These are phyloP conservation scores for Macrolepiota albuminosa DNA, from an alignment of 768 basidiomycete genomes.

Conservation along the genomic window DNA sequence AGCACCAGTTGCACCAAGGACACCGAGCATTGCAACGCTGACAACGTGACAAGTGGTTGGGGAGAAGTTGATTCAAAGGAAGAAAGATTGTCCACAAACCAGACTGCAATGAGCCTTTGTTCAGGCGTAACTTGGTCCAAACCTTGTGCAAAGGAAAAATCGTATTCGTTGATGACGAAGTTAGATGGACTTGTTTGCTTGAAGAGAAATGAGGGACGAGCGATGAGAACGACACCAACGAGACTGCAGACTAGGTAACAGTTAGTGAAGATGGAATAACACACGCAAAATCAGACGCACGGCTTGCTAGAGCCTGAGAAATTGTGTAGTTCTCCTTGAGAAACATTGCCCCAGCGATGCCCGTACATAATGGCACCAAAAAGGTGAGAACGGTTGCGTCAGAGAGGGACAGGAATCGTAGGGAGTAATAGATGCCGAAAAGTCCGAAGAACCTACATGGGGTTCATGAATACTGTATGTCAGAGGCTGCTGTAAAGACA, in stretches of 20 bases:
- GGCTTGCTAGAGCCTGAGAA: slow-evolving; percentile 48
- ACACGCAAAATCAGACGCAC: slow-evolving; percentile 22
- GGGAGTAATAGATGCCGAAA: slow-evolving; percentile 54
- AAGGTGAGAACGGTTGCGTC: slow-evolving; percentile 79
- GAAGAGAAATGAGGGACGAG: slow-evolving; percentile 73
- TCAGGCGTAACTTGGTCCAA: slow-evolving; percentile 24
- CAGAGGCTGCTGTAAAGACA: slow-evolving; percentile 8
- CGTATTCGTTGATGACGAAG: slow-evolving; percentile 1
- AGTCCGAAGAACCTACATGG: slow-evolving; percentile 51
- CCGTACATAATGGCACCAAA: slow-evolving; percentile 62
- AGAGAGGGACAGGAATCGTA: slow-evolving; percentile 71
- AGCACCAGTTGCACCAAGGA: slow-evolving; percentile 60
- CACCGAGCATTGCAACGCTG: slow-evolving; percentile 36
- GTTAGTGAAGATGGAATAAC: neutral
- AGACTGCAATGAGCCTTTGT: slow-evolving; percentile 37
- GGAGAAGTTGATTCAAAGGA: neutral
- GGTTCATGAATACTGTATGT: neutral
- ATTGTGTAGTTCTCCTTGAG: slow-evolving; percentile 55
- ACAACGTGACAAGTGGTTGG: neutral
- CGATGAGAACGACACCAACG: slow-evolving; percentile 75
- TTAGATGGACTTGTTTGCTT: slow-evolving; percentile 2
- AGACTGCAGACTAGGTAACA: slow-evolving; percentile 51
- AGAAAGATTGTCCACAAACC: neutral
- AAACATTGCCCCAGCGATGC: slow-evolving; percentile 55
- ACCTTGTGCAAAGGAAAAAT: slow-evolving; percentile 18